Conservation (phyloP, 345 rosid species). For the Citrus glauca region DNA sequence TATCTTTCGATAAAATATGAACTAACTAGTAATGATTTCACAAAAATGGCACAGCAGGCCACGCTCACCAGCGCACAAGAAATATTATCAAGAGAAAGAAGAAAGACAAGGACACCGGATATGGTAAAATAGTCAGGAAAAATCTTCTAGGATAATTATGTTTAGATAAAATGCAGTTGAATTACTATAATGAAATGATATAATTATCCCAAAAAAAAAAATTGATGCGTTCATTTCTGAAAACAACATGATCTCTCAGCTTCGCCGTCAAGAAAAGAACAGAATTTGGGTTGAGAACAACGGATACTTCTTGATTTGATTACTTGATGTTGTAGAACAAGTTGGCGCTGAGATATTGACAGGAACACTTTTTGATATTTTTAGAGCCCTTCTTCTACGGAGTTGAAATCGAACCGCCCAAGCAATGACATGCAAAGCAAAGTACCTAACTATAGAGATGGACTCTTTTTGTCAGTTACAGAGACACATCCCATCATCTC, state of each 20-base stretch:
- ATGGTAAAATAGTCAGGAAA: too few relatives aligned
- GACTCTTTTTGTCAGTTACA: neutral
- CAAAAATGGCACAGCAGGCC: neutral
- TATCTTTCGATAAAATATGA: neutral
- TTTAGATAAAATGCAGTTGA: too few relatives aligned
- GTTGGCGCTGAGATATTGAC: neutral
- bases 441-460: neutral
- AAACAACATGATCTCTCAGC: too few relatives aligned
- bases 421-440: neutral
- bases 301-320: neutral
- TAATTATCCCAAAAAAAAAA: too few relatives aligned
- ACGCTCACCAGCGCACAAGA: neutral
- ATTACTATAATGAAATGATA: too few relatives aligned
- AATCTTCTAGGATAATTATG: too few relatives aligned
- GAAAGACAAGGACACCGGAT: too few relatives aligned
- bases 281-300: neutral
- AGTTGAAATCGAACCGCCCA: slow-evolving; percentile 7
- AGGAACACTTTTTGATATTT: neutral
- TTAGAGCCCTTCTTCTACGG: slow-evolving; percentile 6
- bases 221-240: too few relatives aligned
- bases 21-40: neutral
- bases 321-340: neutral
- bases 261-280: too few relatives aligned
- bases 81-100: too few relatives aligned
- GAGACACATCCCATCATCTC: neutral